Conservation (phyloP, 2,329 filamentous ascomycete species). For the Fusarium poae region DNA sequence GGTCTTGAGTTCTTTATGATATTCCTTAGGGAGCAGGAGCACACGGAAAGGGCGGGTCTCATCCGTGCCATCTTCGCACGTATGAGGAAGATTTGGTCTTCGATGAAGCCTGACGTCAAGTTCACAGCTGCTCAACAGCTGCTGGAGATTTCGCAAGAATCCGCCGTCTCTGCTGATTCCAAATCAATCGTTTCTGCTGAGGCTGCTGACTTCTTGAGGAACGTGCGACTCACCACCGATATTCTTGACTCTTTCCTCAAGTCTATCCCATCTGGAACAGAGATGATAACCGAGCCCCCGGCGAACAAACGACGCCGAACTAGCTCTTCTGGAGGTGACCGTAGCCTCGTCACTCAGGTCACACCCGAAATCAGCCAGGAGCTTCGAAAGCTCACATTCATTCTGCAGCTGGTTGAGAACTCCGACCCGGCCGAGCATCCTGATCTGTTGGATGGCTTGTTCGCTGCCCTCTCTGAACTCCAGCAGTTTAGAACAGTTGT, state of each 20-base stretch:
- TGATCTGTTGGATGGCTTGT: slow-evolving; percentile 81
- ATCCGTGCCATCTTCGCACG: slow-evolving; percentile 75
- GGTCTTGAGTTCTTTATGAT: slow-evolving; percentile 67
- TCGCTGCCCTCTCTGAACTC: slow-evolving; percentile 86
- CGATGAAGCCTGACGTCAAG: slow-evolving; percentile 74
- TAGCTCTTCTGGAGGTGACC: slow-evolving; percentile 77
- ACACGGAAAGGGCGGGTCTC: slow-evolving; percentile 63
- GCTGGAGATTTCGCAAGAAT: slow-evolving; percentile 70
- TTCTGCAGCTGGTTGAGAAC: slow-evolving; percentile 87
- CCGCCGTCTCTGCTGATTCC: slow-evolving; percentile 50
- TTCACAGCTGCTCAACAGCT: slow-evolving; percentile 71
- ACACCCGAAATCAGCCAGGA: slow-evolving; percentile 75
- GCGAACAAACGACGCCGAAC: slow-evolving; percentile 84
- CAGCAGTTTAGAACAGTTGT: slow-evolving; percentile 86
- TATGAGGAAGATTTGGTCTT: slow-evolving; percentile 78
- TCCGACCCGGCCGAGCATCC: slow-evolving; percentile 82
- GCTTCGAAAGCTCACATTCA: slow-evolving; percentile 83
- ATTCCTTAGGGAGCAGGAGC: slow-evolving; percentile 58
- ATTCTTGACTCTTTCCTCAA: slow-evolving; percentile 80
- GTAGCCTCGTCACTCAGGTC: slow-evolving; percentile 70
- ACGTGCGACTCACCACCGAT: slow-evolving; percentile 78
- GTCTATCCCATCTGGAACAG: slow-evolving; percentile 78
- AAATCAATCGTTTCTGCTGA: slow-evolving; percentile 63
- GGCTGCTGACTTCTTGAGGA: slow-evolving; percentile 78
- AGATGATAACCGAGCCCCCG: slow-evolving; percentile 78